phyloP scores from a whole-genome alignment of 257 asterid species.

The Pogostemon cablin region DNA sequence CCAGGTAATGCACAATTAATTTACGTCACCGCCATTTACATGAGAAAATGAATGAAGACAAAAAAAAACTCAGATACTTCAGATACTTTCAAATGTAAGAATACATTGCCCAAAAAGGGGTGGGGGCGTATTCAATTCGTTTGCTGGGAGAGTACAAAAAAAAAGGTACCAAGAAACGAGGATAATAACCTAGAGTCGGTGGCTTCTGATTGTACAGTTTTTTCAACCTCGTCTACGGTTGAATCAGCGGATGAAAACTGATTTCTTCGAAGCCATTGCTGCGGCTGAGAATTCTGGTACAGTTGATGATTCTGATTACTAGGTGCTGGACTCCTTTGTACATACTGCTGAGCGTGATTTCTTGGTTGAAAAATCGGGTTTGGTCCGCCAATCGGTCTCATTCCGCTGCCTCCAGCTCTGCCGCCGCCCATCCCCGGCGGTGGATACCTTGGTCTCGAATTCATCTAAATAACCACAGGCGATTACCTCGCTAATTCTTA shows the following conservation, averaged over 20 bases:
- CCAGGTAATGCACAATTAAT: conserved; percentile 12
- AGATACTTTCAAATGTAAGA: background rate
- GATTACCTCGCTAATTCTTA: conserved; percentile 22
- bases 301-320: conserved; percentile 51
- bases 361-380: conserved; percentile 64
- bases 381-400: conserved; percentile 52
- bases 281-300: conserved; percentile 56
- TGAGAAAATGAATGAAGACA: background rate
- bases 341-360: conserved; percentile 63
- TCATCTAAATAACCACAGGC: conserved; percentile 46
- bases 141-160: background rate
- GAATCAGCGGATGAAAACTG: conserved; percentile 53
- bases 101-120: background rate
- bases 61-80: background rate
- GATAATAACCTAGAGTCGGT: conserved; percentile 58
- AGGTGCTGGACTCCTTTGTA: conserved; percentile 61
- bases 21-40: background rate
- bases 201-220: conserved; percentile 72
- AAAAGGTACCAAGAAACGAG: conserved; percentile 3
- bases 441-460: conserved; percentile 74
- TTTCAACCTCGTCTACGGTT: conserved; percentile 64
- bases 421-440: conserved; percentile 85
- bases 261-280: conserved; percentile 78
- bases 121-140: background rate
- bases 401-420: conserved; percentile 55